These are phyloP conservation scores for Meira nashicola DNA, from an alignment of 1,284 basidiomycete species.

Conservation along the genomic window DNA sequence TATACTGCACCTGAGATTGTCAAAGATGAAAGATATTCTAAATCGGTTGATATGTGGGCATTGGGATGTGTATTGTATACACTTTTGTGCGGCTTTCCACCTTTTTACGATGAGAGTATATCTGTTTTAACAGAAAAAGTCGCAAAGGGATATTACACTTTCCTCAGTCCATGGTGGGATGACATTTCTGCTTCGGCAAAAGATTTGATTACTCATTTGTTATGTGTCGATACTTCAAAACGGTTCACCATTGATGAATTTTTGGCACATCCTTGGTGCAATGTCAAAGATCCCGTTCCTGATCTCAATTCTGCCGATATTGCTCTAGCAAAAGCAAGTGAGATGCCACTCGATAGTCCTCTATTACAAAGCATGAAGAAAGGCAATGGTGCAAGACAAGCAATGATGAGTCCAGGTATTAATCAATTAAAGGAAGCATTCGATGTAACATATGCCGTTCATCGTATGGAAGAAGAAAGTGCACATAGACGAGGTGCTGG, in stretches of 20 bases:
- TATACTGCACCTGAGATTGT: constrained; percentile 99
- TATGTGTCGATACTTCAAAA: constrained; percentile 91
- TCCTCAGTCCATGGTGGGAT: constrained; percentile 99
- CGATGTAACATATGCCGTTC: constrained; percentile 97
- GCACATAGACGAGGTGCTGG: constrained; percentile 61
- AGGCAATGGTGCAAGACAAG: constrained; percentile 55
- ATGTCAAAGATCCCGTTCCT: constrained; percentile 53
- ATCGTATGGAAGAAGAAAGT: constrained; percentile 98
- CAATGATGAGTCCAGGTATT: constrained; percentile 81
- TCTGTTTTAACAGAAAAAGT: constrained; percentile 98
- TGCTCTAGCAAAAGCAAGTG: constrained; percentile 43
- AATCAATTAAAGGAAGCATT: constrained; percentile 86
- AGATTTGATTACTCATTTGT: constrained; percentile 87
- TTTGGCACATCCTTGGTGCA: constrained; percentile 92
- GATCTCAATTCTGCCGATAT: constrained; percentile 49
- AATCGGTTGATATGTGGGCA: constrained; percentile 99
- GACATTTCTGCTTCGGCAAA: constrained; percentile 85
- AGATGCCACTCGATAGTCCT: constrained; percentile 79
- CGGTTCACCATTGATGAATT: constrained; percentile 98
- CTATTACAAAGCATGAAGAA: constrained; percentile 72
- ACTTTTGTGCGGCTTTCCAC: constrained; percentile 91
- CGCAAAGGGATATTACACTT: constrained; percentile 93
- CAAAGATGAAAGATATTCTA: constrained; percentile 96
- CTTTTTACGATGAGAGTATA: constrained; percentile 99
- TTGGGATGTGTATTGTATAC: constrained; percentile 98